Percentiles rank a stretch among this genome's conserved stretches.
Conservation (phyloP, 805 yeast species). For the Saccharomycopsis sp. region DNA sequence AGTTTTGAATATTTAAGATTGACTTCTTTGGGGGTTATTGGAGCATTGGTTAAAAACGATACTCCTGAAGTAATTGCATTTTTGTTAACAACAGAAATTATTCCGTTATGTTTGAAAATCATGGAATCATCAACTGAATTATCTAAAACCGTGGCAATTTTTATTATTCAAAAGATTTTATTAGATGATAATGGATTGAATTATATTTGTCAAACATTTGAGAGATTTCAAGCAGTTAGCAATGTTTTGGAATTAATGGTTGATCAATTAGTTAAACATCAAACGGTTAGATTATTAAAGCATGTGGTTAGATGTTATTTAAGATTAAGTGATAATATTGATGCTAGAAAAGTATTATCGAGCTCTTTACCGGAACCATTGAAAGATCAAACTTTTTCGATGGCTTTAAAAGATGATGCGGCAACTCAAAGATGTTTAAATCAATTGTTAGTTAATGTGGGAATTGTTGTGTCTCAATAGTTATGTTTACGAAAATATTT, state of each 20-base stretch:
- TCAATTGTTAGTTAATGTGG: slow-evolving; percentile 36
- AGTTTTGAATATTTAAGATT: slow-evolving; percentile 89
- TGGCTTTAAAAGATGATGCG: slow-evolving; percentile 71
- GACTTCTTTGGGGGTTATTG: slow-evolving; percentile 92
- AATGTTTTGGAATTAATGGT: slow-evolving; percentile 83
- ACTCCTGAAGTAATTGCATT: slow-evolving; percentile 92
- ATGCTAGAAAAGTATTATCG: slow-evolving; percentile 80
- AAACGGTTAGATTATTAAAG: slow-evolving; percentile 76
- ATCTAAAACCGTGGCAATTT: slow-evolving; percentile 92
- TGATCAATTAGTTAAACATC: slow-evolving; percentile 65
- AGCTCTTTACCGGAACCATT: slow-evolving; percentile 80
- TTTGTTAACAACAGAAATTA: slow-evolving; percentile 88
- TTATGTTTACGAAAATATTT: no score
- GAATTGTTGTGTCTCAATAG: neutral
- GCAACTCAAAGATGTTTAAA: slow-evolving; percentile 82
- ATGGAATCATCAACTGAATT: slow-evolving; percentile 94
- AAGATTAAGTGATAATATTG: slow-evolving; percentile 79
- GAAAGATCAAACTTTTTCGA: slow-evolving; percentile 76
- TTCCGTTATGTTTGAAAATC: slow-evolving; percentile 85
- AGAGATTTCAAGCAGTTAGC: slow-evolving; percentile 88
- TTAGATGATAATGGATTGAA: slow-evolving; percentile 85
- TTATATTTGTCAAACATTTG: slow-evolving; percentile 91
- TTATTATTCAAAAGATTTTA: slow-evolving; percentile 86
- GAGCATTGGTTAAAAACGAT: slow-evolving; percentile 93
- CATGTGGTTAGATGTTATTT: slow-evolving; percentile 92